These are phyloP conservation scores for Pseudonitzschia multistriata DNA, from an alignment of 108 stramenopile genomes.

Conservation along the genomic window DNA sequence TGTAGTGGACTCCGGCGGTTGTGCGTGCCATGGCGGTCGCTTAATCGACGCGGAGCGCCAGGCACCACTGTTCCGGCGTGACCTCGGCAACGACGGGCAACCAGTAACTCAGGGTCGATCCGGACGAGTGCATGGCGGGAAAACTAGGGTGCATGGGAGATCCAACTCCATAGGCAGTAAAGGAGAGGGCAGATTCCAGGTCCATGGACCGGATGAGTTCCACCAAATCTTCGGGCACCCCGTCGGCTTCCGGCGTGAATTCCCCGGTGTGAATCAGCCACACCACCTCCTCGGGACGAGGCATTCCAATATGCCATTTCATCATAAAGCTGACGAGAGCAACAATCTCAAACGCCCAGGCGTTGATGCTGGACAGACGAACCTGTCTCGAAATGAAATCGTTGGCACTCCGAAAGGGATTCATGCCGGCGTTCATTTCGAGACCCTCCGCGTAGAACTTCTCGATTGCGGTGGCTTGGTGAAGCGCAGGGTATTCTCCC, in stretches of 20 bases:
- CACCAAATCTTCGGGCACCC: slow-evolving; percentile 25
- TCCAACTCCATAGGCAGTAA: slow-evolving; percentile 45
- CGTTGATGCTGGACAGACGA: slow-evolving; percentile 24
- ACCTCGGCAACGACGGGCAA: slow-evolving; percentile 32
- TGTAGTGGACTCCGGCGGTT: slow-evolving; percentile 49
- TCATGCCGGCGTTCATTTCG: slow-evolving; percentile 7
- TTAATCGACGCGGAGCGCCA: slow-evolving; percentile 32
- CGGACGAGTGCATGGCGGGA: slow-evolving; percentile 55
- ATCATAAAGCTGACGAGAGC: slow-evolving; percentile 33
- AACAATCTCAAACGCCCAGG: slow-evolving; percentile 29
- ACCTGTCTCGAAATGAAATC: slow-evolving; percentile 24
- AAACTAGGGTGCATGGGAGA: slow-evolving; percentile 39
- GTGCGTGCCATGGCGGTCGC: slow-evolving; percentile 41
- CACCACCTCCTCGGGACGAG: slow-evolving; percentile 45
- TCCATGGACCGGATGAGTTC: slow-evolving; percentile 13
- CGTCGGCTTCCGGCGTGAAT: slow-evolving; percentile 22
- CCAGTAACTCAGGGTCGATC: slow-evolving; percentile 31
- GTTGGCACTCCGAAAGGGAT: slow-evolving; percentile 15
- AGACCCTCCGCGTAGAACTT: neutral
- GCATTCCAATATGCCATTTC: slow-evolving; percentile 39
- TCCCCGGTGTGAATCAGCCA: slow-evolving; percentile 22
- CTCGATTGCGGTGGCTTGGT: slow-evolving; percentile 5
- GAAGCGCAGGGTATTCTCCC: slow-evolving; percentile 30
- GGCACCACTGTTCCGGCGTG: slow-evolving; percentile 33
- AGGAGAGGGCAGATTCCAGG: slow-evolving; percentile 6